Evolutionary conservation across 176 grass and related monocot genomes (phyloP), one percentile per base, ranked within the genome.

Genomic region (Canna indica): DNA sequence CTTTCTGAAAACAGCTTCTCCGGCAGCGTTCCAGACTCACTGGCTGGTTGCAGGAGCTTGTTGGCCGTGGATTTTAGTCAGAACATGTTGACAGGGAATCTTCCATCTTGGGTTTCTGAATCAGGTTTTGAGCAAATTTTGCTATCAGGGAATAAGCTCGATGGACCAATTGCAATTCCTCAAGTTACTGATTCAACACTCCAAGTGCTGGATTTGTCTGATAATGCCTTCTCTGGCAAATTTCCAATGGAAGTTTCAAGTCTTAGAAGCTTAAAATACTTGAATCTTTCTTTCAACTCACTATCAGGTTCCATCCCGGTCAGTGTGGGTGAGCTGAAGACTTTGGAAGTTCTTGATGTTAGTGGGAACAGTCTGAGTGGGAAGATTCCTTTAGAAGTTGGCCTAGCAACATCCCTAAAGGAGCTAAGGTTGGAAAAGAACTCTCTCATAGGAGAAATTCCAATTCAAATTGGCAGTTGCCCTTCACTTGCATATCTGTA

Each of bases 251-350:
- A 87, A 50, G 77, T 99, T 59, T 88, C 82, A 0, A 74, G 78
- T 46, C 75, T 94, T 69, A 57, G 64, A 64, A 79, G 53, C 42
- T 83, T 99, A 69, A 76, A 85, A 39, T 74, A 78, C 26, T 46
- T 99, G 75, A 99, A 99, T 69, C 71, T 99, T 72, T 99, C 90
- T 24, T 90, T 73, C 64, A 93, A 93, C 79, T 88, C 82, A 1
- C 56, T 99, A 61, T 78, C 82, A 24, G 90, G 87, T 47, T 74
- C 34, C 71, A 71, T 99, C 28, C 95, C 95, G 0, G 61, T 47
- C 11, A 84, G 80, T 73, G 68, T 89, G 56, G 68, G 77, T 41
- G 69, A 80, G 75, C 71, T 99, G 77, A 90, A 93, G 57, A 82
- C 80, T 59, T 59, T 99, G 70, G 81, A 93, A 68, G 47, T 88